These are phyloP conservation scores for Tolypocladium cylindrosporum DNA, from an alignment of 2,329 filamentous ascomycete species.

Conservation along the genomic window DNA sequence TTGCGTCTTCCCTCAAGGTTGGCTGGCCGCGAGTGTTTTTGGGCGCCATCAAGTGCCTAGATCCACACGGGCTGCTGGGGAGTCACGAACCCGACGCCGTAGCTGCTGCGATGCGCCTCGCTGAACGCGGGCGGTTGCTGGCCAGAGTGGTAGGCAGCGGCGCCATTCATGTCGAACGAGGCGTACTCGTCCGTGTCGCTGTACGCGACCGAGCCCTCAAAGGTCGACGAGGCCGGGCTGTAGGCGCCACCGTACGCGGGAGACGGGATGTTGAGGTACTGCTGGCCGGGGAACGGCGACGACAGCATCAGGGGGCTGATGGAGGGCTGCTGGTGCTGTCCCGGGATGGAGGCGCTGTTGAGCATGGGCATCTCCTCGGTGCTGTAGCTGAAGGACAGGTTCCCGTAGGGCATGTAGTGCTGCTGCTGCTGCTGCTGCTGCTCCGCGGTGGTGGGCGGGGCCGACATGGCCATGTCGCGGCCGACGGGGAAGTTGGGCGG, in stretches of 20 bases:
- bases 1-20: conserved; percentile 23
- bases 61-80: conserved; percentile 53
- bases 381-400: conserved; percentile 53
- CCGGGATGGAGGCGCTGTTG: conserved; percentile 33
- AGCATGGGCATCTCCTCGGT: conserved; percentile 51
- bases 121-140: conserved; percentile 36
- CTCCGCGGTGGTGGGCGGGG: conserved; percentile 16
- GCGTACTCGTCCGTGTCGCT: conserved; percentile 51
- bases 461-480: conserved; percentile 32
- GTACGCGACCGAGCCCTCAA: conserved; percentile 51
- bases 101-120: conserved; percentile 27
- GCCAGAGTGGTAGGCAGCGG: conserved; percentile 29
- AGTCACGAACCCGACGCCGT: conserved; percentile 49
- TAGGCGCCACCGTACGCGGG: conserved; percentile 48
- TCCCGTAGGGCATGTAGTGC: conserved; percentile 43
- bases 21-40: conserved; percentile 1
- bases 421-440: conserved; percentile 16
- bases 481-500: conserved; percentile 42
- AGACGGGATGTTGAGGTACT: conserved; percentile 55
- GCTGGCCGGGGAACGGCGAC: conserved; percentile 42
- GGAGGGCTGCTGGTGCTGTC: conserved; percentile 29
- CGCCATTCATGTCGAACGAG: conserved; percentile 34
- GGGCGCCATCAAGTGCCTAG: conserved; percentile 30
- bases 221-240: conserved; percentile 54
- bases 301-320: conserved; percentile 47